Base-by-base conservation (phyloP, 2,329 filamentous ascomycete species). In the Penicillium capsulatum region DNA sequence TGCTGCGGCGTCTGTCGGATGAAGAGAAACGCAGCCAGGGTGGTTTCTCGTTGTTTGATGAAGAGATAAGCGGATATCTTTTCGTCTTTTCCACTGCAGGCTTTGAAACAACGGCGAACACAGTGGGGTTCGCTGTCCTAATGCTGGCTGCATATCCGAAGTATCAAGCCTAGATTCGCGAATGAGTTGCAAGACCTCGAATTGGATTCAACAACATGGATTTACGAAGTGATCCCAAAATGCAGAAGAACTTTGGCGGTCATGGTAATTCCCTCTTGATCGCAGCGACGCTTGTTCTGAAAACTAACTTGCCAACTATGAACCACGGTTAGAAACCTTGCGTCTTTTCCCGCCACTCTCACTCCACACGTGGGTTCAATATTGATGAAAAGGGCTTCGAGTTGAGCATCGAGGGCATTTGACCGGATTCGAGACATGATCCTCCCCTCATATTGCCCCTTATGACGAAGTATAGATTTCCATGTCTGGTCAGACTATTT, bases 161-260 rank as follows among this genome's bases (percentile, higher is more conserved):
- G 36, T 70, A 69, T 59, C 75, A 79, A 53, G 64, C 67, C 3
- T 78, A 75, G 74, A 50, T 79, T 3, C 57, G 58, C 7, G 72
- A 72, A 38, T n/a, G 76, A 79, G 48, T 59, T 77, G 24, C 57
- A 67, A 31, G 31, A 49, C 2, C 54, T 74, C 5, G 34, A 52
- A 4, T 38, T 45, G 4, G 50, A 55, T 3, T 34, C 44, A 3
- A 57, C 55, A 2, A 43, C 51, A 2, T 51, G 63, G 34, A 61
- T 68, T 3, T 78, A 79, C 47, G 55, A 62, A 2, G 54, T 61
- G 1, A 48, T 63, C 47, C 70, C 73, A 1, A 63, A 57, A 36
- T 59, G 72, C 20, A 61, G 61, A 16, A 64, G 75, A 1, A 63
- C 62, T 20, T 51, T 74, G 27, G 70, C 71, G 9, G 44, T 76